A percentile compares a stretch with the other conserved stretches of the same genome.
phyloP scores from a whole-genome alignment of 129 eudicot species.

The Deinandra increscens region DNA sequence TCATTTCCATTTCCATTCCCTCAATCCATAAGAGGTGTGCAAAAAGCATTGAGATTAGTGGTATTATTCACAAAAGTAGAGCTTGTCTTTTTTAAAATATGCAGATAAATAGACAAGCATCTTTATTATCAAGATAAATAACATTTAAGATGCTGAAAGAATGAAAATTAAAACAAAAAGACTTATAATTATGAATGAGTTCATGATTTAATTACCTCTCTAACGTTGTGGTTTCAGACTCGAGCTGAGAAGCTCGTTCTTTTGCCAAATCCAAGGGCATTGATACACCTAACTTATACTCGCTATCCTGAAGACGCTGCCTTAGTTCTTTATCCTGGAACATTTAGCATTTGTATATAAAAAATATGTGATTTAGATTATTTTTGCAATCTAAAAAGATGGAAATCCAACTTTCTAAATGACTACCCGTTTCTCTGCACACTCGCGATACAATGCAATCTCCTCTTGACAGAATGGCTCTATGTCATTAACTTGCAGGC shows the following conservation, averaged over 20 bases:
- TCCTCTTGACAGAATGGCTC: constrained; percentile 99
- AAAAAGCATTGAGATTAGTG: neutral
- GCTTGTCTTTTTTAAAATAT: neutral
- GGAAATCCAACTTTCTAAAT: neutral
- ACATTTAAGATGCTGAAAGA: neutral
- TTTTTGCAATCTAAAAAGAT: neutral
- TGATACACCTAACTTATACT: constrained; percentile 81
- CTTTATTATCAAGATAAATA: neutral
- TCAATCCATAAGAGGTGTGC: neutral
- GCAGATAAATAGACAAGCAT: neutral
- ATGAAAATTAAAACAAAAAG: neutral
- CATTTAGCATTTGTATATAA: constrained; percentile 6
- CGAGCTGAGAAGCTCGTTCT: constrained; percentile 80
- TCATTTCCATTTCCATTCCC: neutral
- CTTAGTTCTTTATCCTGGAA: constrained; percentile 80
- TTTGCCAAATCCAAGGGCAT: constrained; percentile 85
- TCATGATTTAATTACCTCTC: constrained; percentile 61
- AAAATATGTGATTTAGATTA: neutral
- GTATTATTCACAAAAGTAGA: neutral
- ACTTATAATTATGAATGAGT: neutral
- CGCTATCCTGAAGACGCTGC: constrained; percentile 88
- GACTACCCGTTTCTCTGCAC: constrained; percentile 87
- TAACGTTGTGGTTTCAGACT: constrained; percentile 77
- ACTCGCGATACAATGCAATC: constrained; percentile 71
- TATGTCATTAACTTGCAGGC: constrained; percentile 83